Conservation (phyloP, 2,329 filamentous ascomycete genomes). For the Biscogniauxia sp. region DNA sequence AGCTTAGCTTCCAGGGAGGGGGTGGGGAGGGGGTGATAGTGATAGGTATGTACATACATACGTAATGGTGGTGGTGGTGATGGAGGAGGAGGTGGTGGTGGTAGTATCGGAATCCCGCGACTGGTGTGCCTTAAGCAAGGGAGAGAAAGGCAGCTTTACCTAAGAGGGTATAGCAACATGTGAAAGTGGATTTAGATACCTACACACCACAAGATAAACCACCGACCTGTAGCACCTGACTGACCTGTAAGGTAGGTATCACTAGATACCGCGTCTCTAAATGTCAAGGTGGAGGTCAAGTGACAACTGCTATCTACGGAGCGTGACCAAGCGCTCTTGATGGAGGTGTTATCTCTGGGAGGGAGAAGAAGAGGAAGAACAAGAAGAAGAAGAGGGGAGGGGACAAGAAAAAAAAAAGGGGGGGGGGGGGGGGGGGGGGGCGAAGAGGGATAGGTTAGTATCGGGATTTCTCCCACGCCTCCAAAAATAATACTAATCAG, state of each 20-base stretch:
- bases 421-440: not conserved
- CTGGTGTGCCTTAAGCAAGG: constrained; percentile 3
- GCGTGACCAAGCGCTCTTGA: constrained; percentile 20
- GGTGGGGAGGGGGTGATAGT: too few relatives aligned
- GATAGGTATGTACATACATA: too few relatives aligned
- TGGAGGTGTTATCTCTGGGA: constrained; percentile 6
- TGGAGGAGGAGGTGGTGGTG: too few relatives aligned
- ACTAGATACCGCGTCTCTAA: constrained; percentile 20
- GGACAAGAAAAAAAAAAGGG: too few relatives aligned
- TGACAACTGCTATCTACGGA: constrained; percentile 23
- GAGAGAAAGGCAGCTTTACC: not conserved
- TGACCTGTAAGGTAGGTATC: constrained; percentile 14
- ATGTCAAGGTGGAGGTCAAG: constrained; percentile 25
- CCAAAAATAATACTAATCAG: not conserved
- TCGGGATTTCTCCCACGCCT: not conserved
- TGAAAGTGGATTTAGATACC: constrained; percentile 31
- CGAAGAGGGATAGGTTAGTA: constrained; percentile 4
- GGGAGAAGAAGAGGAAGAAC: too few relatives aligned
- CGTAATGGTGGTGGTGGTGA: too few relatives aligned
- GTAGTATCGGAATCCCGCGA: not conserved
- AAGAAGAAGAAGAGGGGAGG: too few relatives aligned
- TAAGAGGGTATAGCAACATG: constrained; percentile 16
- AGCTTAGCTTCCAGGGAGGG: too few relatives aligned
- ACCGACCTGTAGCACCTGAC: constrained; percentile 23
- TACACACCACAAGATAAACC: constrained; percentile 21